Conservation (phyloP, 768 basidiomycete species). For the Lentinus tigrinus region DNA sequence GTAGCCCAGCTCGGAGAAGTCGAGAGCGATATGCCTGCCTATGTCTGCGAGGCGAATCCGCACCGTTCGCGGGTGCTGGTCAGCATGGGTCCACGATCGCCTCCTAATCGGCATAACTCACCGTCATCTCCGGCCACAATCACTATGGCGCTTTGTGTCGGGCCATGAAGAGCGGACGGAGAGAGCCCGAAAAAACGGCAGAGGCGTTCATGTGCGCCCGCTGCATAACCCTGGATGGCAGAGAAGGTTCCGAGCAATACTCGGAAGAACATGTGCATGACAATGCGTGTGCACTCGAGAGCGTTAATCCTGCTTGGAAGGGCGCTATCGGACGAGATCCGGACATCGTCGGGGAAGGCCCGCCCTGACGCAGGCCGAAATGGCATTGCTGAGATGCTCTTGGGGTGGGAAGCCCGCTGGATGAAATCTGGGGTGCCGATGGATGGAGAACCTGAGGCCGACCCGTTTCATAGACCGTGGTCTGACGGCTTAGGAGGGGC, state of each 20-base stretch:
- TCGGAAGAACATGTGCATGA: constrained; percentile 13
- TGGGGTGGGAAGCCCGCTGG: too few relatives aligned
- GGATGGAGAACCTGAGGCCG: too few relatives aligned
- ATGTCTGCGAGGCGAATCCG: constrained; percentile 23
- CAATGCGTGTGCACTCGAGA: constrained; percentile 1
- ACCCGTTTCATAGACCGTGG: too few relatives aligned
- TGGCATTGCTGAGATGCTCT: too few relatives aligned
- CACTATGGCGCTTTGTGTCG: constrained; percentile 29
- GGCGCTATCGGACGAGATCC: background rate
- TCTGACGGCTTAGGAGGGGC: background rate
- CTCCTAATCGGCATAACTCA: constrained; percentile 6
- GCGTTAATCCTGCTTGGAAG: background rate
- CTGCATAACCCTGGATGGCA: constrained; percentile 10
- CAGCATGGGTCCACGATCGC: background rate
- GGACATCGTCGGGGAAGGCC: too few relatives aligned
- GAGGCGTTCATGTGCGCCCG: constrained; percentile 14
- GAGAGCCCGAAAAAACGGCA: constrained; percentile 12
- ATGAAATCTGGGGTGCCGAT: too few relatives aligned
- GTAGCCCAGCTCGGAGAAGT: constrained; percentile 34
- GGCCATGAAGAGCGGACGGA: constrained; percentile 25
- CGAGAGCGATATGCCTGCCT: constrained; percentile 29
- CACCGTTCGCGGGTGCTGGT: background rate
- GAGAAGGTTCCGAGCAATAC: constrained; percentile 14
- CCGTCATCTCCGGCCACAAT: constrained; percentile 32
- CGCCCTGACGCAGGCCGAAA: too few relatives aligned